Base-by-base conservation (phyloP, 257 asterid genomes). In the Eustoma russellianum region DNA sequence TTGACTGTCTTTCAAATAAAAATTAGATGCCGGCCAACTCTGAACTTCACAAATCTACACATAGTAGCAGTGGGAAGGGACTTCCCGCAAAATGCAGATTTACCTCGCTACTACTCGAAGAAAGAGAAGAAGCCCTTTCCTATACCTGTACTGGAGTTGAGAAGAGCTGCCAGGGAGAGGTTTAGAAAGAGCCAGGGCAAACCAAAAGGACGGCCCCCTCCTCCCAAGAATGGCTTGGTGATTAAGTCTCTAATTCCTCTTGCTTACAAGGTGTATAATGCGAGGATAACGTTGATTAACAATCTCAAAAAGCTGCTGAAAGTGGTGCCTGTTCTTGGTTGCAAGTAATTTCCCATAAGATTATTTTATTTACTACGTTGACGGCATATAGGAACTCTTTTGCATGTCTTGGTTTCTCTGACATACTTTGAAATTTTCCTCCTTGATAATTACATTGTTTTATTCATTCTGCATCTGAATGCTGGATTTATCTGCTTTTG, bases 61-160 rank as follows among this genome's bases (percentile, higher is more conserved):
- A 50, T 75, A 9, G 55, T 47, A 48, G 56, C 70, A 48, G 70
- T 88, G 53, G 68, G 67, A 59, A 80, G 94, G 30, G 72, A 73
- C 58, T 35, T 72, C 60, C 90, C 97, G 40, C 98, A 92, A 68
- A 92, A 92, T 79, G 78, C 90, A 58, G 98, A 92, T 76, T 74
- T 88, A 14, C 97, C 98, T 58, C 96, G 86, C 53, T 75, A 82
- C 68, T 79, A 80, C 70, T 82, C 97, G 13, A 87, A 67, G 70
- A 91, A 73, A 59, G 94, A 82, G 72, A 91, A 84, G 77, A 91
- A 87, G 79, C 98, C 97, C 24, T 92, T 92, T 69, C 95, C 97
- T 10, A 67, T 88, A 69, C 97, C 98, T 63, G 60, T 92, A 34
- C 74, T 87, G 49, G 98, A 92, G 77, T 69, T 88, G 73, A 69